Conservation (phyloP, 164 flowering plant genomes). For the Cinnamomum chago region DNA sequence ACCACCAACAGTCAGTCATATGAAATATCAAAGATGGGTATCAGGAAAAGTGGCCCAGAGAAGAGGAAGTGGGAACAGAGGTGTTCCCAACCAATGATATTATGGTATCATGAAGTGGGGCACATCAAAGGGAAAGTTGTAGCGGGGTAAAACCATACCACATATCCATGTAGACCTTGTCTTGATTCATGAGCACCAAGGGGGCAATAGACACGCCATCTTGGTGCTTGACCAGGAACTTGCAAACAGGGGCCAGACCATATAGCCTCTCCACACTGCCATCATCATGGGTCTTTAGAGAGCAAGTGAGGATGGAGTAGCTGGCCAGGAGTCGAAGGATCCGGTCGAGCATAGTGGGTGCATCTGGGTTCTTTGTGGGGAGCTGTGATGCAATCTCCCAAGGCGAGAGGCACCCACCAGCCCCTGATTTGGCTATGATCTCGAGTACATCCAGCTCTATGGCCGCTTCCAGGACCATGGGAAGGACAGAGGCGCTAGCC, state of each 20-base stretch:
- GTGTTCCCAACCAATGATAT: no score
- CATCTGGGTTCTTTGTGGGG: constrained; percentile 58
- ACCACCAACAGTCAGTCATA: no score
- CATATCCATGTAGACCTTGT: constrained; percentile 90
- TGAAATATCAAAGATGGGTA: no score
- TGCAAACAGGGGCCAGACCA: constrained; percentile 69
- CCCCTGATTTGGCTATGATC: constrained; percentile 54
- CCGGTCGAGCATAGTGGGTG: constrained; percentile 66
- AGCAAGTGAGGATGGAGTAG: constrained; percentile 54
- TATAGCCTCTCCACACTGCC: constrained; percentile 62
- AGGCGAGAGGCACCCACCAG: constrained; percentile 45
- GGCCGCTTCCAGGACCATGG: constrained; percentile 69
- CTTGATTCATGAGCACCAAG: constrained; percentile 74
- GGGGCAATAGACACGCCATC: constrained; percentile 70
- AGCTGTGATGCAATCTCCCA: constrained; percentile 58
- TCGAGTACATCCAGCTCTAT: constrained; percentile 74
- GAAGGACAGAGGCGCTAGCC: constrained; percentile 51
- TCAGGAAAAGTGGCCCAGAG: no score
- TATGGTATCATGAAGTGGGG: background rate
- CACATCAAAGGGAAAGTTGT: background rate
- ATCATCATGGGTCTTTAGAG: constrained; percentile 26
- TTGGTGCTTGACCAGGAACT: constrained; percentile 60
- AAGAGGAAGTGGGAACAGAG: no score
- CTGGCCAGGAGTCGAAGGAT: constrained; percentile 67
- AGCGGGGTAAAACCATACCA: constrained; percentile 36